Evolutionary conservation across 352 stramenopile species (phyloP).

Genomic region (Aphanomyces invadans): DNA sequence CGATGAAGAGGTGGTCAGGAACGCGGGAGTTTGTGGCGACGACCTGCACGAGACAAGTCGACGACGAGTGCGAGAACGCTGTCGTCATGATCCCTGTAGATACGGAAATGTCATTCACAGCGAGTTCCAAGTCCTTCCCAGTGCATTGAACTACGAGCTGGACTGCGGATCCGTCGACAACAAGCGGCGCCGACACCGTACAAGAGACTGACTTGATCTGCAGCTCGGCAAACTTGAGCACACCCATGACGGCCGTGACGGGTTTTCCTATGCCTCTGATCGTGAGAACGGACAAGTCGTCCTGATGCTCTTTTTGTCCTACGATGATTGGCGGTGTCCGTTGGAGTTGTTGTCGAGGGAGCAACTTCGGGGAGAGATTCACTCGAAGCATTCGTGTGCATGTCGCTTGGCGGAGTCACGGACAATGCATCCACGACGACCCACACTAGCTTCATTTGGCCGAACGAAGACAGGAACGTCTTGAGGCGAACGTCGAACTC

Average conservation of each 20-base stretch:
- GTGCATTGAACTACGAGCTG: neutral
- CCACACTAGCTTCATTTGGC: slow-evolving; percentile 3
- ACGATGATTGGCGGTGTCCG: too few species aligned
- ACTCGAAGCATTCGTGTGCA: neutral
- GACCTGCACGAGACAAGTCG: neutral
- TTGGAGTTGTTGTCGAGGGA: too few species aligned
- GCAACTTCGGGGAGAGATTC: neutral
- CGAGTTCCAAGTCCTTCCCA: neutral
- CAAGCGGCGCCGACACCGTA: neutral
- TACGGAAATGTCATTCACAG: slow-evolving; percentile 6
- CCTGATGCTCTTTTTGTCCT: too few species aligned
- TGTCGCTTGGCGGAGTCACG: neutral
- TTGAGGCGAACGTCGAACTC: slow-evolving; percentile 9
- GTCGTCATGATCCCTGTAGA: slow-evolving; percentile 3
- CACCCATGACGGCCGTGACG: neutral
- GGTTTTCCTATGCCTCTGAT: neutral
- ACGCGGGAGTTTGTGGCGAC: neutral
- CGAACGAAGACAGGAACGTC: slow-evolving; percentile 15
- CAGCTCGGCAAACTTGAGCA: slow-evolving; percentile 9
- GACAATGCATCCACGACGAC: slow-evolving; percentile 4
- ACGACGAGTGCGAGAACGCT: slow-evolving; percentile 1
- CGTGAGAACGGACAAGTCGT: neutral
- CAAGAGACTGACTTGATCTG: slow-evolving; percentile 3
- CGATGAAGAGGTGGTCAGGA: neutral
- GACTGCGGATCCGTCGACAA: neutral